Evolutionary conservation across 345 rosid species (phyloP).

Genomic region (Ceriops tagal): DNA sequence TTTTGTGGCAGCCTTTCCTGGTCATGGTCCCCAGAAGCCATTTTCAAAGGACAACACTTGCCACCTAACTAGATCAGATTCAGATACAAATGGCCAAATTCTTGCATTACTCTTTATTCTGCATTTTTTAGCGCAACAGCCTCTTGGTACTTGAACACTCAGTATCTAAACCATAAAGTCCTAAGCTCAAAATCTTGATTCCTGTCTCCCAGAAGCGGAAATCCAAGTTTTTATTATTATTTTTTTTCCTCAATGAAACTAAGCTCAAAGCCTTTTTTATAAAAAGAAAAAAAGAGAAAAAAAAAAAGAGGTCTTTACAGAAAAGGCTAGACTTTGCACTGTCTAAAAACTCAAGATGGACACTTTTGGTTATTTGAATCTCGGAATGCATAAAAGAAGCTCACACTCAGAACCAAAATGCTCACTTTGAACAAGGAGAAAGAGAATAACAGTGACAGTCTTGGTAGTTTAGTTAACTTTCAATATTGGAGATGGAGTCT

Average conservation of each 20-base stretch:
- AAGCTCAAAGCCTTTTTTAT: not conserved
- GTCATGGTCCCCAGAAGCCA: constrained; percentile 34
- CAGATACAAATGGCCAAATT: not conserved
- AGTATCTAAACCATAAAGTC: not conserved
- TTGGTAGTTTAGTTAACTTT: not conserved
- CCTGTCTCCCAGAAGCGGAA: constrained; percentile 1
- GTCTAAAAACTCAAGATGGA: constrained; percentile 4
- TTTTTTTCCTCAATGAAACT: not conserved
- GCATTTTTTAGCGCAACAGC: not conserved
- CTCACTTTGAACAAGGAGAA: constrained; percentile 3
- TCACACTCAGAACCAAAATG: constrained; percentile 2
- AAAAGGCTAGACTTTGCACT: not conserved
- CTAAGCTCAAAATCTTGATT: not conserved
- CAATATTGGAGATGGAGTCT: not conserved
- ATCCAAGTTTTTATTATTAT: not conserved
- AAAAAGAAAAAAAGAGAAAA: too few relatives aligned
- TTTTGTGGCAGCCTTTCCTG: constrained; percentile 43
- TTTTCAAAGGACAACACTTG: constrained; percentile 3
- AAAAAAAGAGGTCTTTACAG: not conserved
- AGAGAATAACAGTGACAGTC: not conserved
- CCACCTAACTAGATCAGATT: constrained; percentile 4
- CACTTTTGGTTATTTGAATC: not conserved
- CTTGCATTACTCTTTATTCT: not conserved
- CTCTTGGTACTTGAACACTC: constrained; percentile 1
- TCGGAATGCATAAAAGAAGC: not conserved